Base-by-base conservation (phyloP, 2,329 filamentous ascomycete genomes). In the Aureobasidium musti region DNA sequence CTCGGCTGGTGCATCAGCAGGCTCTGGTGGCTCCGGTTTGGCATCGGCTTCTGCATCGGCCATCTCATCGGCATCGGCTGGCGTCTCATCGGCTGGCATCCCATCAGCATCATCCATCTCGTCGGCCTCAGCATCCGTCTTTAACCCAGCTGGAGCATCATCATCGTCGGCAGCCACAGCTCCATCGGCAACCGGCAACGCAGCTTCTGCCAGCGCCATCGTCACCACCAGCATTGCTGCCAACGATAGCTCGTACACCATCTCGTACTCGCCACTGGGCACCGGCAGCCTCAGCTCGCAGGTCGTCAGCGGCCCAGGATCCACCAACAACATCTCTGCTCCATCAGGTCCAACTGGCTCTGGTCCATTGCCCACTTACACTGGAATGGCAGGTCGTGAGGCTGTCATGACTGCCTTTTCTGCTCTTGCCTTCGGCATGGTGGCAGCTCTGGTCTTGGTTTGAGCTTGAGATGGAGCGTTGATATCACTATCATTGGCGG, bases 41-140 rank as follows among this genome's bases (percentile, higher is more conserved):
- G 68, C 60, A 52, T 50, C 67, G 17, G 37, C 49, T 14, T 54
- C 63, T 53, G 54, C 67, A 21, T 66, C 68, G 52, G 37, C 49
- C 21, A 63, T 54, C 2, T 57, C 63, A 14, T 69, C 63, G 10
- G 59, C 65, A 11, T n/a, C n/a, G 67, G 56, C 21, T 63, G 66
- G 8, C 7, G 47, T 66, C 63, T 10, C 43, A 47, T 61, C 65
- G 28, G 45, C 45, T 45, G 41, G n/a, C 41, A 6, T 45, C 43
- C 14, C 43, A 47, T 47, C 43, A 13, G 43, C 43, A 47, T 47
- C 43, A 23, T 21, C 41, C 41, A 45, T 45, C 41, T 45, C 41
- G 41, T 45, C 41, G 41, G 28, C 41, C 7, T 56, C 64, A 43
- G 43, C 45, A 50, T 59, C 64, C 41, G 35, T n/a, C 54, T 50